Evolutionary conservation across 768 basidiomycete genomes (phyloP), one percentile per base, ranked within the genome.

Genomic region (Termitomyces sp.): DNA sequence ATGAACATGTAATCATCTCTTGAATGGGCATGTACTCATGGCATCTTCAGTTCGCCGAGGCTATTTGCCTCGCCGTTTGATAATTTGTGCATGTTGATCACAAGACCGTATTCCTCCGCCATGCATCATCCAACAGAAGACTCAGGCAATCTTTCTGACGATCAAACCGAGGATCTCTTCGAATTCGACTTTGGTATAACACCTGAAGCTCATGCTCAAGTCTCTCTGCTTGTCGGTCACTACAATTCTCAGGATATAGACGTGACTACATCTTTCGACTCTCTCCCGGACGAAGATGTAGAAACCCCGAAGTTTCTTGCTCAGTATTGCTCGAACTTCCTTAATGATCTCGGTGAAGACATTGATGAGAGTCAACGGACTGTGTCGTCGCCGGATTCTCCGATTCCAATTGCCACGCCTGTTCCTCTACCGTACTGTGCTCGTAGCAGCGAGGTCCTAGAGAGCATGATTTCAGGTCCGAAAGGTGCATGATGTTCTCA

Each of bases 381-480:
- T 21, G 16, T 23, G 30, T 37, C 51, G 1, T 30, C 25, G 11
- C 23, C 42, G 14, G 48, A 34, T 35, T 42, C 37, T 19, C 21
- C 45, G 11, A 54, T 65, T 35, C 56, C 58, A n/a, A 70, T 72
- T 28, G 65, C 60, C 3, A 65, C 70, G 14, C 71, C 71, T 27
- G 62, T 72, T 10, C 68, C 70, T n/a, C 51, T 71, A 7, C 63
- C 67, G 5, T 70, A 68, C 49, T 64, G 63, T 39, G 66, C 65
- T 27, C 68, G 68, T 28, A 68, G 67, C 53, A 64, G 61, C 27
- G 61, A 61, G 11, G 69, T 68, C n/a, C 51, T 72, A 8, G 52
- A 62, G 39, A 61, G 64, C 6, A 70, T 72, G 70, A 69, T 72
- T 35, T 68, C 65, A 23, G 59, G 59, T 35, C 55, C 61, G n/a